Base-by-base conservation (phyloP, 768 basidiomycete genomes). In the Phaffia tasmanica region DNA sequence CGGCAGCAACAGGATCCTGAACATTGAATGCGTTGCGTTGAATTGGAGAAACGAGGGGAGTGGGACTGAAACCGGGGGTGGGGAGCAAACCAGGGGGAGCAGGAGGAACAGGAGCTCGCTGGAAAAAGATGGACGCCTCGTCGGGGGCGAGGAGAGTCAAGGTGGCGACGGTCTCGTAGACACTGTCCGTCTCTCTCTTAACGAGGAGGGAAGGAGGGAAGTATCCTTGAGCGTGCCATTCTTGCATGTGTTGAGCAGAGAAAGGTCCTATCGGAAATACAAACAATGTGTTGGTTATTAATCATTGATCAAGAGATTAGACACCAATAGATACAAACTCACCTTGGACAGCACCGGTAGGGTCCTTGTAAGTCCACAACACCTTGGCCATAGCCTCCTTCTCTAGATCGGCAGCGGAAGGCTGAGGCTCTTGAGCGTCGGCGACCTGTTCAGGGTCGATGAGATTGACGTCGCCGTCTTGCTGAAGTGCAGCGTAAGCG, bases 291-390 rank as follows among this genome's bases (percentile, higher is more conserved):
- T 59, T 65, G 57, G 69, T 15, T 19, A 35, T 21, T 23, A 15
- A 21, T 50, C 42, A 23, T 25, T 9, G 1, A 7, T 30, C 2
- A 60, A 60, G 58, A 35, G 32, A 29, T 7, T 30, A 2, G n/a
- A 46, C 21, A 27, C 30, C 70, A 48, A 70, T 63, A n/a, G 69
- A 27, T 14, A 57, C 25, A 50, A 7, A 71, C 77, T 70, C 72
- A 89, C 91, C 92, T 83, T 97, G 92, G 51, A 93, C 79, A 67
- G 86, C 83, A n/a, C 92, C 90, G 71, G 87, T 83, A 23, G 90
- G 91, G 74, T 97, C 92, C 59, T 90, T 83, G 76, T 97, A 97
- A 27, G 85, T 87, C 92, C 92, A 97, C 74, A 89, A 84, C 25
- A 67, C 66, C 46, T 62, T 35, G 46, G 56, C 58, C 30, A 67